Evolutionary conservation across 2,329 filamentous ascomycete species (phyloP), one percentile per base, ranked within the genome.

Genomic region (Talaromyces sp.): DNA sequence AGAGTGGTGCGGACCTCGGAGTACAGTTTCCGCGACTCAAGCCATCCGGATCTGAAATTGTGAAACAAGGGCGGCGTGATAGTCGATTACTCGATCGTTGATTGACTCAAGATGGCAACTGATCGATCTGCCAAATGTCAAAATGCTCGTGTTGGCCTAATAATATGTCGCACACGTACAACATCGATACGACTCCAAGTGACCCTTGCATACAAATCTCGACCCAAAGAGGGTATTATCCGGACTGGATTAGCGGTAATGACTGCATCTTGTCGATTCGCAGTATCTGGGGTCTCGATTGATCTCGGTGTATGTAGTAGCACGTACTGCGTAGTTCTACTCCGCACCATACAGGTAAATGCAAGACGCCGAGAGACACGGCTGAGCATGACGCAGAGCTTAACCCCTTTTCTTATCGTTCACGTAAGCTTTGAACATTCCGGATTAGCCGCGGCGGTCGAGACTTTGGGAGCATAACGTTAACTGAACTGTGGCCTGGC

Each of bases 371-470:
- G 41, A 50, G 31, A 54, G 50, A 54, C 33, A 56, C 52, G 52
- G 52, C 52, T 56, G 33, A 56, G 52, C 33, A 22, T 37, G 52
- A 56, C 52, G 17, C 10, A 37, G 33, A 37, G 33, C 33, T 22
- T 56, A 35, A 35, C 52, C 33, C 52, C 52, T 56, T 56, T 56
- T 56, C 52, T 56, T 56, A 56, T 56, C 52, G n/a, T 25, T 47
- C 19, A 13, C 45, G 9, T 22, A 35, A 37, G 19, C n/a, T 22
- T 15, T 35, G n/a, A 15, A 22, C 15, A 17, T 54, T 54, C 50
- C 31, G 27, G 50, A 19, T 54, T 37, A 37, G 52, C 31, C 52
- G 52, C 31, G 13, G 52, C 13, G 52, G 52, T 56, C 33, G 33
- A 56, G 52, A 56, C 52, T 25, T 22, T 25, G 33, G 10, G n/a